phyloP scores from a whole-genome alignment of 2,329 filamentous ascomycete species.

The Harringtonia lauricola region DNA sequence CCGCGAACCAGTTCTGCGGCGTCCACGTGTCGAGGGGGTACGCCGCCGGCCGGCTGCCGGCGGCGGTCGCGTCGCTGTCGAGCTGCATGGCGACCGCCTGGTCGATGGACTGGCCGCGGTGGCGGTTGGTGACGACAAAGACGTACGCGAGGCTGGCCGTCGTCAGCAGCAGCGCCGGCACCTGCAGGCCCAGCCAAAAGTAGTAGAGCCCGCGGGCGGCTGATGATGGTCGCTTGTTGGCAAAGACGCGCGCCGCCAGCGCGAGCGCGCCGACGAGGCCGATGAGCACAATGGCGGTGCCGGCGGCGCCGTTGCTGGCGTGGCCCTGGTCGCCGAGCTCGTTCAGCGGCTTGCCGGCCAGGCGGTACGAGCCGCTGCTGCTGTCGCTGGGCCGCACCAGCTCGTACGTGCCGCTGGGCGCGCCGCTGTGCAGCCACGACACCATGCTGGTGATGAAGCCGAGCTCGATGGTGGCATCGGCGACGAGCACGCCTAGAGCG shows the following conservation, averaged over 20 bases:
- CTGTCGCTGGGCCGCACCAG: slow-evolving; percentile 12
- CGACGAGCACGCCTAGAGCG: slow-evolving; percentile 20
- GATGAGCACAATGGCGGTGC: slow-evolving; percentile 23
- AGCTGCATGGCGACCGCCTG: slow-evolving; percentile 12
- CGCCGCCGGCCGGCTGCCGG: too few species aligned
- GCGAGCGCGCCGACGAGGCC: slow-evolving; percentile 21
- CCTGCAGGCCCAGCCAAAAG: slow-evolving; percentile 21
- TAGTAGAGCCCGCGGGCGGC: slow-evolving; percentile 17
- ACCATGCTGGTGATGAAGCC: slow-evolving; percentile 26
- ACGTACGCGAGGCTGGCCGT: slow-evolving; percentile 24
- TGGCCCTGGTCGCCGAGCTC: slow-evolving; percentile 28
- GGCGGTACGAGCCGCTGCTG: slow-evolving; percentile 10
- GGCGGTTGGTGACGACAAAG: slow-evolving; percentile 20
- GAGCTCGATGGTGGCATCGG: slow-evolving; percentile 27
- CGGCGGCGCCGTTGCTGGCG: slow-evolving; percentile 29
- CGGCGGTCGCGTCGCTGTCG: slow-evolving; percentile 4
- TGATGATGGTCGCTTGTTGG: background rate
- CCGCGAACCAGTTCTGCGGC: slow-evolving; percentile 27
- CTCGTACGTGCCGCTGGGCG: slow-evolving; percentile 16
- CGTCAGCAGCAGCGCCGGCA: slow-evolving; percentile 25
- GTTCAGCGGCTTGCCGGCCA: slow-evolving; percentile 19
- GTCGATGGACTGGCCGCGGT: slow-evolving; percentile 21
- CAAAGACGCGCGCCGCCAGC: slow-evolving; percentile 11
- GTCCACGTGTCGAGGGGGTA: slow-evolving; percentile 25
- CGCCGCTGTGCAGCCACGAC: slow-evolving; percentile 21